Conservation (phyloP, 306 rosid species). For the Heteromeles arbutifolia region DNA sequence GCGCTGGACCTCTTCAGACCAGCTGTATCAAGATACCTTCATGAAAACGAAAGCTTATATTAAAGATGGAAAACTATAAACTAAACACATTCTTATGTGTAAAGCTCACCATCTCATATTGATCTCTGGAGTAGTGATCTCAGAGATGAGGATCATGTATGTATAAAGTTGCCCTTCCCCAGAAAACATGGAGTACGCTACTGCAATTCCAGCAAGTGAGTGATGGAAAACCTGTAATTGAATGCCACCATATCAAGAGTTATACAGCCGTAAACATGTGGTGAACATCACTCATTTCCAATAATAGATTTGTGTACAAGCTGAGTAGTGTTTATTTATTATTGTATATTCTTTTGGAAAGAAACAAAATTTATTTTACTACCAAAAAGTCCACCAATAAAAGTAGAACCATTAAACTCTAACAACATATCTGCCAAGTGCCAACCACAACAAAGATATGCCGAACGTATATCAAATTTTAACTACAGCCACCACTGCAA, state of each 20-base stretch:
- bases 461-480: not conserved
- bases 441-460: not conserved
- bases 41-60: conserved; percentile 8
- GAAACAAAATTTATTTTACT: not conserved
- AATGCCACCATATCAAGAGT: not conserved
- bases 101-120: conserved; percentile 45
- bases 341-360: not conserved
- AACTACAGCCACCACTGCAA: not conserved
- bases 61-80: not conserved
- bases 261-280: not conserved
- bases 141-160: conserved; percentile 50
- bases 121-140: conserved; percentile 47
- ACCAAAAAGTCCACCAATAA: not conserved
- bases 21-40: conserved; percentile 49
- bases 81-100: not conserved
- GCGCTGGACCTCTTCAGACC: conserved; percentile 47
- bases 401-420: not conserved
- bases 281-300: not conserved
- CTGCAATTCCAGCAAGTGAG: conserved; percentile 42
- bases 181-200: conserved; percentile 39
- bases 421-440: not conserved
- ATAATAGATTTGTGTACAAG: not conserved
- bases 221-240: conserved; percentile 43
- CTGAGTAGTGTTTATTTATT: not conserved
- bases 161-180: conserved; percentile 57